Evolutionary conservation across 2,329 filamentous ascomycete genomes (phyloP).

Genomic region (Apiospora phragmitis): DNA sequence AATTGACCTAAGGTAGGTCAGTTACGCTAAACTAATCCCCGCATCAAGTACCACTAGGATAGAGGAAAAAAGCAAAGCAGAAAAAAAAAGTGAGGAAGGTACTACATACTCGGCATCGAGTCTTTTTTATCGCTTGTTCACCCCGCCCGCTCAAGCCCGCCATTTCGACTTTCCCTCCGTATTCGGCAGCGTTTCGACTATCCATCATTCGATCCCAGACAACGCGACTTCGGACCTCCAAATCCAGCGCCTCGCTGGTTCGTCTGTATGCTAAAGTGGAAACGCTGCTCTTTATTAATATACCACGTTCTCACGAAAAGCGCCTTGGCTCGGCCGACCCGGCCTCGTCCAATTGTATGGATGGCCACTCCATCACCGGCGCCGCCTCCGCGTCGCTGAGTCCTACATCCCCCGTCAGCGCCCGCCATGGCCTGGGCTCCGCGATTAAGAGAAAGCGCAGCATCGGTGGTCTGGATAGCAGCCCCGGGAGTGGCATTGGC

Average conservation of each 20-base stretch:
- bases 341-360: constrained; percentile 39
- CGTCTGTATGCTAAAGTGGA: constrained; percentile 10
- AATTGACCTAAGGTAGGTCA: background rate
- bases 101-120: background rate
- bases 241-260: constrained; percentile 1
- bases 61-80: background rate
- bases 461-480: constrained; percentile 55
- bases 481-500: constrained; percentile 53
- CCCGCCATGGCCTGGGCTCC: constrained; percentile 42
- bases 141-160: constrained; percentile 5
- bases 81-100: background rate
- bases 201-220: constrained; percentile 16
- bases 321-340: constrained; percentile 13
- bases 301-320: background rate
- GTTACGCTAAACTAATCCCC: background rate
- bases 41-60: background rate
- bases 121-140: constrained; percentile 1
- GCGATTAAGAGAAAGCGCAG: constrained; percentile 62
- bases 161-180: constrained; percentile 11
- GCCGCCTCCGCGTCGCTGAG: constrained; percentile 51
- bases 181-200: constrained; percentile 12
- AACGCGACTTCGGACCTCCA: constrained; percentile 18
- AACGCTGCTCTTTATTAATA: background rate
- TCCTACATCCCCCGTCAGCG: constrained; percentile 56
- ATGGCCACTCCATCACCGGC: constrained; percentile 46